Conservation (phyloP, 2,329 filamentous ascomycete genomes). For the Talaromyces amestolkiae region DNA sequence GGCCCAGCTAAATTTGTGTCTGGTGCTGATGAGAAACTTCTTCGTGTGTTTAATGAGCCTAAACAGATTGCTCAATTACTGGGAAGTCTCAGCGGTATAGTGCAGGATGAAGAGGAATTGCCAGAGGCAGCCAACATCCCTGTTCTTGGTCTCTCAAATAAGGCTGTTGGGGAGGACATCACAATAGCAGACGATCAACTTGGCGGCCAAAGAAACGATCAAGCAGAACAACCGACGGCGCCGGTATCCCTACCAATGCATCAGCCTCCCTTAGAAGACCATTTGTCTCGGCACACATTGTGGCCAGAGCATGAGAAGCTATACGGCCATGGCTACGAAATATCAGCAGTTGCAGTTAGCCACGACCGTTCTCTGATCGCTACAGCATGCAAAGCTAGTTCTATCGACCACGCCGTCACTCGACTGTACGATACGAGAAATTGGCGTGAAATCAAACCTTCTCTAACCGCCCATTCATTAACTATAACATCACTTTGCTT, state of each 20-base stretch:
- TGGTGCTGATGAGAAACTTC: slow-evolving; percentile 95
- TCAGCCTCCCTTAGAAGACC: slow-evolving; percentile 84
- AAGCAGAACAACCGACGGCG: slow-evolving; percentile 24
- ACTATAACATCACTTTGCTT: slow-evolving; percentile 83
- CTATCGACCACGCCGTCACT: slow-evolving; percentile 90
- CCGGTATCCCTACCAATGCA: slow-evolving; percentile 54
- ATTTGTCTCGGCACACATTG: slow-evolving; percentile 81
- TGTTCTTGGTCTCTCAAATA: slow-evolving; percentile 92
- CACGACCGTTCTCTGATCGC: slow-evolving; percentile 74
- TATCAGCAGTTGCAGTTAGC: slow-evolving; percentile 78
- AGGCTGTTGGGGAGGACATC: slow-evolving; percentile 64
- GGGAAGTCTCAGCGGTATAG: slow-evolving; percentile 63
- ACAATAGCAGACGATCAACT: slow-evolving; percentile 35
- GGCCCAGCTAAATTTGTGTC: slow-evolving; percentile 77
- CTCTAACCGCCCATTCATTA: slow-evolving; percentile 78
- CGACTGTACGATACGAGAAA: slow-evolving; percentile 76
- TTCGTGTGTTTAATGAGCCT: slow-evolving; percentile 90
- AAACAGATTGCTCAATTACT: slow-evolving; percentile 76
- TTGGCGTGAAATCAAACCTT: slow-evolving; percentile 84
- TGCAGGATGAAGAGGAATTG: slow-evolving; percentile 47
- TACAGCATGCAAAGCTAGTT: slow-evolving; percentile 89
- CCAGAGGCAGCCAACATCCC: slow-evolving; percentile 93
- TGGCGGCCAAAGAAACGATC: slow-evolving; percentile 18
- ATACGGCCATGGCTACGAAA: slow-evolving; percentile 96
- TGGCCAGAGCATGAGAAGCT: slow-evolving; percentile 97